These are phyloP conservation scores for Diaporthe vaccinii DNA, from an alignment of 2,329 filamentous ascomycete genomes.

Conservation along the genomic window DNA sequence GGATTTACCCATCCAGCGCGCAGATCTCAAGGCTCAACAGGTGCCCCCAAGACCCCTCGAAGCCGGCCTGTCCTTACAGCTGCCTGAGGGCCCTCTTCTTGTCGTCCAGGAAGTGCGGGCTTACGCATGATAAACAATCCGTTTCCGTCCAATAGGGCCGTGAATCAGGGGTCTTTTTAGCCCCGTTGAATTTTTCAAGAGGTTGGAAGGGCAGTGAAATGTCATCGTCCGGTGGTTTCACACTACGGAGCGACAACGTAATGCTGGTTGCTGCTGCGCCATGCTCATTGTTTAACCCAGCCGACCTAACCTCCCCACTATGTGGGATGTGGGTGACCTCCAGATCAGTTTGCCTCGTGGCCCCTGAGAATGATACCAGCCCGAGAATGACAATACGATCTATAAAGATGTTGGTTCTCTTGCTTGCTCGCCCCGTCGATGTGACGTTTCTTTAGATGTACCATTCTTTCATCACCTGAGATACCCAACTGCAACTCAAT, in stretches of 20 bases:
- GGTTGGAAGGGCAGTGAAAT: conserved; percentile 11
- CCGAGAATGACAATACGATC: conserved; percentile 5
- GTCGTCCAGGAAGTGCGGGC: conserved; percentile 14
- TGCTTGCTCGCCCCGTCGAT: conserved; percentile 6
- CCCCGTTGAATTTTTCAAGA: background rate
- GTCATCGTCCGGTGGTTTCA: conserved; percentile 36
- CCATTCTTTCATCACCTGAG: background rate
- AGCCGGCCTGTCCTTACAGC: conserved; percentile 12
- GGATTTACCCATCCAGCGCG: background rate
- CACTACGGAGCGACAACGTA: conserved; percentile 32
- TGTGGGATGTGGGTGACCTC: conserved; percentile 24
- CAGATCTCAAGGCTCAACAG: conserved; percentile 21
- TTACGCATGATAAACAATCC: conserved; percentile 10
- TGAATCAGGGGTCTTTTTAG: background rate
- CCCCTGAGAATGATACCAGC: conserved; percentile 1
- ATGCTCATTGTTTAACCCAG: conserved; percentile 24
- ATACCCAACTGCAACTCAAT: background rate
- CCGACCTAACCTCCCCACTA: conserved; percentile 35
- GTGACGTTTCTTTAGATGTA: background rate
- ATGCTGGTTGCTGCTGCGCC: conserved; percentile 36
- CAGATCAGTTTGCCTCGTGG: conserved; percentile 25
- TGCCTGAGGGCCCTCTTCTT: background rate
- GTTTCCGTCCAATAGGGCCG: conserved; percentile 20
- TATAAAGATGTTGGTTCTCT: conserved; percentile 36
- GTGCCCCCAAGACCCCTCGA: conserved; percentile 1